phyloP scores from a whole-genome alignment of 108 stramenopile species.

The Aurantiochytrium sp. region DNA sequence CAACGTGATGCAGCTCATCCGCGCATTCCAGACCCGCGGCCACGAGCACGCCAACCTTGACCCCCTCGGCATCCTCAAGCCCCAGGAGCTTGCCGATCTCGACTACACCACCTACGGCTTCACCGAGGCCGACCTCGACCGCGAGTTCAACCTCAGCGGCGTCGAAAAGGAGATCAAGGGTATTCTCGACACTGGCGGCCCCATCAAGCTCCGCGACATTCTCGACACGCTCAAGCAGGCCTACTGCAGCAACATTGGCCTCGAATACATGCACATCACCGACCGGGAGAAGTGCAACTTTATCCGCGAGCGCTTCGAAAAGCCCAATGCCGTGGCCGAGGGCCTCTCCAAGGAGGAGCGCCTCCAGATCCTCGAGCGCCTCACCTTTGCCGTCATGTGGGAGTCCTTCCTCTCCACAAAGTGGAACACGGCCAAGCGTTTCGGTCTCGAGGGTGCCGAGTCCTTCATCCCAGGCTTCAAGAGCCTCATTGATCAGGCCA shows the following conservation, averaged over 20 bases:
- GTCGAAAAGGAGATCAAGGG: constrained; percentile 77
- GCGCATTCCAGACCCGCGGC: constrained; percentile 91
- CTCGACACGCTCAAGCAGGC: constrained; percentile 68
- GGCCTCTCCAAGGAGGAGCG: constrained; percentile 60
- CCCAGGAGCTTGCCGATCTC: constrained; percentile 62
- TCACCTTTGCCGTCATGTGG: constrained; percentile 91
- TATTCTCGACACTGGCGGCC: constrained; percentile 60
- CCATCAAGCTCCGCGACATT: constrained; percentile 76
- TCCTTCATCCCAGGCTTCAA: constrained; percentile 87
- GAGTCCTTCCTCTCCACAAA: constrained; percentile 92
- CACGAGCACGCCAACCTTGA: constrained; percentile 89
- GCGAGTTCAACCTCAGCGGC: constrained; percentile 73
- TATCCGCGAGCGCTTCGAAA: constrained; percentile 90
- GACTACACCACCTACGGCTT: constrained; percentile 84
- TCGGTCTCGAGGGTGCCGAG: constrained; percentile 95
- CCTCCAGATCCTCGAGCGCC: constrained; percentile 79
- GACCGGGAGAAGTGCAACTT: constrained; percentile 86
- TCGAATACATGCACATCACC: constrained; percentile 97
- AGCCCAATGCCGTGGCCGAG: constrained; percentile 60
- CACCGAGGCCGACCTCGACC: constrained; percentile 75
- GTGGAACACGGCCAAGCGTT: constrained; percentile 98
- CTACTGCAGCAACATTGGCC: constrained; percentile 87
- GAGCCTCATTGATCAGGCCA: constrained; percentile 88
- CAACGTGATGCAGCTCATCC: constrained; percentile 72
- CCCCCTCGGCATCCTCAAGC: constrained; percentile 66